These are phyloP conservation scores for Ophiostoma perfectum DNA, from an alignment of 2,329 filamentous ascomycete species.

Conservation along the genomic window DNA sequence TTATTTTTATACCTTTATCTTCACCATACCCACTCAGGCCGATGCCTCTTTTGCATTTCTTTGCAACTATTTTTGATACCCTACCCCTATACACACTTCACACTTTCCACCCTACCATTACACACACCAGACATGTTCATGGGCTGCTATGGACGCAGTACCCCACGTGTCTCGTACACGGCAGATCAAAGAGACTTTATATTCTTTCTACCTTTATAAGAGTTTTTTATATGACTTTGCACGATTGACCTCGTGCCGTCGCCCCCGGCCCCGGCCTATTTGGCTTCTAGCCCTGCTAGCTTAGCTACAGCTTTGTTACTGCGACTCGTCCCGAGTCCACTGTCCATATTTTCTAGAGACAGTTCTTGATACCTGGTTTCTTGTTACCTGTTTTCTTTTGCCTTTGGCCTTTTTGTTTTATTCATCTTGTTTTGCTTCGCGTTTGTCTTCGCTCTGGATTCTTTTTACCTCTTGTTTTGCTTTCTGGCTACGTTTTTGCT, in stretches of 20 bases:
- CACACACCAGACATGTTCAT: background rate
- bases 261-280: background rate
- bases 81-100: background rate
- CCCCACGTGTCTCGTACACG: background rate
- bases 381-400: background rate
- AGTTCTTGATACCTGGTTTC: conserved; percentile 16
- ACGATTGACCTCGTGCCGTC: background rate
- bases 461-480: background rate
- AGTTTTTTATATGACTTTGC: background rate
- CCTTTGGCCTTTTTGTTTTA: background rate
- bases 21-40: background rate
- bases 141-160: background rate
- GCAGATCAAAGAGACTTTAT: background rate
- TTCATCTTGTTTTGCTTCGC: background rate
- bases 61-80: conserved; percentile 4
- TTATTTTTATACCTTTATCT: too few species aligned
- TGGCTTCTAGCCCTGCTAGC: background rate
- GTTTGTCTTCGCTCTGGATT: background rate
- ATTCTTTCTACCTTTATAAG: background rate
- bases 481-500: background rate
- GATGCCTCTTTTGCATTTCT: background rate
- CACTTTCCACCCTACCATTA: background rate
- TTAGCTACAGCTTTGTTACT: background rate
- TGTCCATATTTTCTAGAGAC: conserved; percentile 10
- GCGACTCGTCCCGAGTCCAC: background rate